Conservation (phyloP, 1,284 basidiomycete genomes). For the Entoloma clypeatum region DNA sequence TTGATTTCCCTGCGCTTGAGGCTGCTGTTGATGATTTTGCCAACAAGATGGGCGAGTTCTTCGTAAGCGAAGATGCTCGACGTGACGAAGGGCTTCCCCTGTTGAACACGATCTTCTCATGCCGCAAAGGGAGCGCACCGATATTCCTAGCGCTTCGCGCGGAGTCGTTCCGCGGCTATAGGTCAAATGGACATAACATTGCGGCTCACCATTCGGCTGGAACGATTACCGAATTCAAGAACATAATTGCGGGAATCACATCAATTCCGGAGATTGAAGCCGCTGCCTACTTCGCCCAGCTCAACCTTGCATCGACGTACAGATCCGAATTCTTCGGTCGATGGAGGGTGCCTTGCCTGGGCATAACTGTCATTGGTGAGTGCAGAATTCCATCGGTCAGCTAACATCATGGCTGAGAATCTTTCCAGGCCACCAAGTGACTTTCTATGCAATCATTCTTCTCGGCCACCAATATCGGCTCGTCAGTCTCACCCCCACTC, state of each 20-base stretch:
- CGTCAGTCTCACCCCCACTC: conserved; percentile 16
- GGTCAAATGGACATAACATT: conserved; percentile 1
- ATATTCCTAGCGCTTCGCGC: conserved; percentile 1
- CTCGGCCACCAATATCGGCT: conserved; percentile 14
- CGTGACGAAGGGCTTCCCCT: conserved; percentile 4
- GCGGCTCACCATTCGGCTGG: conserved; percentile 1
- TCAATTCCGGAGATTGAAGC: conserved; percentile 3
- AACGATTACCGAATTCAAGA: conserved; percentile 3
- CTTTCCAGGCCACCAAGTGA: conserved; percentile 9
- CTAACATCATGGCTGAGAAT: conserved; percentile 9
- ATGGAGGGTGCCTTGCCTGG: conserved; percentile 8
- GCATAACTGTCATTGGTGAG: conserved; percentile 10
- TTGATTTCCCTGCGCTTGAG: conserved; percentile 5
- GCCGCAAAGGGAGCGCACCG: conserved; percentile 2
- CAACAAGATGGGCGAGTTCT: conserved; percentile 4
- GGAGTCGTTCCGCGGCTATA: conserved; percentile 3
- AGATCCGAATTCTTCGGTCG: conserved; percentile 2
- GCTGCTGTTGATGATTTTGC: conserved; percentile 3
- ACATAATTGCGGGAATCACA: conserved; percentile 3
- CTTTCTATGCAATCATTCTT: conserved; percentile 16
- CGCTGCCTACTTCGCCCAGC: conserved; percentile 3
- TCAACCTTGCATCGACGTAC: conserved; percentile 2
- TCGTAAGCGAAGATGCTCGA: conserved; percentile 1
- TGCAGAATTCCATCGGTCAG: conserved; percentile 5
- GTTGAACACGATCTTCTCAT: conserved; percentile 3